Base-by-base conservation (phyloP, 768 basidiomycete species). In the Wakefieldia striispora region DNA sequence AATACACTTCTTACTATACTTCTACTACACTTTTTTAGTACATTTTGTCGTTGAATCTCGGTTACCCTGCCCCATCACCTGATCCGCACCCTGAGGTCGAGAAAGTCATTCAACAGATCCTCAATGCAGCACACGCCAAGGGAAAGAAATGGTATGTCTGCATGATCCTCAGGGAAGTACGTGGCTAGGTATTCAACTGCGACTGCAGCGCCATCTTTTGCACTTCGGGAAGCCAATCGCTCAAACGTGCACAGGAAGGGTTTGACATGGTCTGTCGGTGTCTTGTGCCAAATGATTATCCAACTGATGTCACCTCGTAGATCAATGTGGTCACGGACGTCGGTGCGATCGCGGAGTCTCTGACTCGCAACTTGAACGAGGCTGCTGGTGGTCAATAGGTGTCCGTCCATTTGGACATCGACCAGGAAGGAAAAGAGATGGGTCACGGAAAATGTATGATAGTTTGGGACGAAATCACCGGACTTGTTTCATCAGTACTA, bases 51-150 rank as follows among this genome's bases (percentile, higher is more conserved):
- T 71, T 84, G 43, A 74, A 77, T 1, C 70, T 84, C 23, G 83
- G 84, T 31, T 80, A 76, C 59, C 75, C 80, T 1, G 66, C 80
- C 6, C 84, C 84, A 14, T 75, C 76, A 26, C 85, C 83, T 1
- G 79, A 86, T 54, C 81, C 82, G 0, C 80, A 85, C 51, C 80
- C 83, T 0, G 77, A 82, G 3, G 78, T 84, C 4, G 86, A 87
- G 58, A 67, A 72, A 47, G 63, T 78, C 8, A 83, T 87, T 33
- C 79, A 84, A 50, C 62, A 64, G 14, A 78, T 86, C 21, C 68
- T 81, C 26, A 56, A 69, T 34, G 74, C 62, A 2, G 68, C 79
- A 0, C 84, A 86, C 54, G 59, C 57, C 37, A 74, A 75, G 9
- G 74, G 77, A 19, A 87, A 86, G 71, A 87, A 86, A 70, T 84